phyloP scores from a whole-genome alignment of 805 yeast species.

The Yamadazyma phyllophila region DNA sequence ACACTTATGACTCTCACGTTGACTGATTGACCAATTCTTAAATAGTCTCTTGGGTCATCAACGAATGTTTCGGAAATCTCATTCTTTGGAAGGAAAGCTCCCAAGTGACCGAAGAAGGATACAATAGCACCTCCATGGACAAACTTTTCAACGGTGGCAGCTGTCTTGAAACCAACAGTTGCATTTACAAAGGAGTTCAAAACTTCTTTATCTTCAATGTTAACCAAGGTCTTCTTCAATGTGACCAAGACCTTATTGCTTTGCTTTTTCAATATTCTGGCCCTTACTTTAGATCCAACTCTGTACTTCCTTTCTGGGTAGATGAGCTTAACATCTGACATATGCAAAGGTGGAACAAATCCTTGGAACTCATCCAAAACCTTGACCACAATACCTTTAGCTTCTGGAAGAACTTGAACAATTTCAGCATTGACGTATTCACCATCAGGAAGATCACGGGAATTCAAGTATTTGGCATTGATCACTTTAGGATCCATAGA shows the following conservation, averaged over 20 bases:
- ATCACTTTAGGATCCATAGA: conserved; percentile 68
- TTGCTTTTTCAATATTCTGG: conserved; percentile 59
- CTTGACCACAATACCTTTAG: conserved; percentile 64
- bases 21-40: conserved; percentile 83
- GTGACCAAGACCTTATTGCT: conserved; percentile 59
- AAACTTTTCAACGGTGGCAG: conserved; percentile 73
- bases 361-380: conserved; percentile 70
- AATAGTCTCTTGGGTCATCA: conserved; percentile 69
- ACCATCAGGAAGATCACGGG: conserved; percentile 77
- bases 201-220: conserved; percentile 55
- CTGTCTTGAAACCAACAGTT: conserved; percentile 48
- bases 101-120: conserved; percentile 74
- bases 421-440: conserved; percentile 53
- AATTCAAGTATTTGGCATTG: conserved; percentile 61
- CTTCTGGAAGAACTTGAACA: conserved; percentile 52
- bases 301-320: conserved; percentile 93
- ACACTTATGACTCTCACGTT: conserved; percentile 60
- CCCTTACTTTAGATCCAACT: conserved; percentile 77
- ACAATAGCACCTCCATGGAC: conserved; percentile 78
- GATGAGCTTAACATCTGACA: conserved; percentile 78
- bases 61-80: conserved; percentile 92
- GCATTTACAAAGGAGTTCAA: conserved; percentile 39
- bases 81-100: conserved; percentile 78
- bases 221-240: conserved; percentile 79
- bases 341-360: conserved; percentile 67